Conservation (phyloP, 495 filamentous ascomycete genomes). For the Chaetomidium leptoderma region DNA sequence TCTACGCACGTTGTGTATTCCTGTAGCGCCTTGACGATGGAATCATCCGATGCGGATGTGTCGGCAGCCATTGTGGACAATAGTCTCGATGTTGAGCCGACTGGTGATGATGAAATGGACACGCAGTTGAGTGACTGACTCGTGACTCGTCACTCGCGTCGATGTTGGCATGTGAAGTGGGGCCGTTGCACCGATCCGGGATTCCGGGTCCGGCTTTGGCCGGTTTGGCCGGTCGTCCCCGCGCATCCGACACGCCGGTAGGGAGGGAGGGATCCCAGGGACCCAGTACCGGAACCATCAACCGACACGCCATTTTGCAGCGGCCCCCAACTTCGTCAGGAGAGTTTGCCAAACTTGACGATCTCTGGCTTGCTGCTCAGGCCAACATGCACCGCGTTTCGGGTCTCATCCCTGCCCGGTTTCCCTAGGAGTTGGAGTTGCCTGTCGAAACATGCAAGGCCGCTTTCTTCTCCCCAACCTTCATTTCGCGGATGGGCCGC, state of each 20-base stretch:
- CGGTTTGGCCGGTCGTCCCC: not conserved
- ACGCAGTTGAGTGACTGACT: not conserved
- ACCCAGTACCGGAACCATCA: too few relatives aligned
- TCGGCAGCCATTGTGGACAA: conserved; percentile 18
- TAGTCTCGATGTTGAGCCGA: not conserved
- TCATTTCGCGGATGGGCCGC: too few relatives aligned
- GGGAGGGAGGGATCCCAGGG: too few relatives aligned
- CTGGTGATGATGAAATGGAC: not conserved
- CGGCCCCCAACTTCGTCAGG: too few relatives aligned
- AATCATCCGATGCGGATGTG: conserved; percentile 26
- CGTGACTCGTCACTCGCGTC: not conserved
- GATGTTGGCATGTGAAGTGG: conserved; percentile 11
- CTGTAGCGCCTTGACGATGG: conserved; percentile 37
- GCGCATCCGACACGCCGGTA: not conserved
- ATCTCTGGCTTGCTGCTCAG: too few relatives aligned
- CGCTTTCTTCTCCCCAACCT: too few relatives aligned
- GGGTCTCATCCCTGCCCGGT: too few relatives aligned
- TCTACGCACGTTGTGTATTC: conserved; percentile 41
- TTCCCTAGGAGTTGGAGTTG: too few relatives aligned
- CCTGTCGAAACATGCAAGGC: too few relatives aligned
- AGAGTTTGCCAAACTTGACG: too few relatives aligned
- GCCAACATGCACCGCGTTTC: too few relatives aligned
- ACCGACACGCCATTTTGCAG: too few relatives aligned
- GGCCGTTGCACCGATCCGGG: not conserved
- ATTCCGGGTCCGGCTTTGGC: conserved; percentile 1